Conservation (phyloP, 805 yeast species). For the Metschnikowia lachancei region DNA sequence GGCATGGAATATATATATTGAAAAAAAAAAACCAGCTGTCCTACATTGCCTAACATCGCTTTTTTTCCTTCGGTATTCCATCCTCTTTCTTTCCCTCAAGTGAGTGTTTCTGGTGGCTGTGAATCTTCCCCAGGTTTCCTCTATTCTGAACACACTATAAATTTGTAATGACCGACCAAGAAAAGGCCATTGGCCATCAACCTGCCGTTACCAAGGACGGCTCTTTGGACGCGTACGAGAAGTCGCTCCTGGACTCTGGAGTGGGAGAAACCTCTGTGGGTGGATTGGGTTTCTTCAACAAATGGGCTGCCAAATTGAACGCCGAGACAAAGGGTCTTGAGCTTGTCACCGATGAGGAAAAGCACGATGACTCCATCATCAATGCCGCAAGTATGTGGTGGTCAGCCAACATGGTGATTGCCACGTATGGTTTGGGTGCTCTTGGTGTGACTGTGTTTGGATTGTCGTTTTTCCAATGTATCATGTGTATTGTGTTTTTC, state of each 20-base stretch:
- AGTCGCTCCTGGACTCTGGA: conserved; percentile 24
- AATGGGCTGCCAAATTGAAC: conserved; percentile 34
- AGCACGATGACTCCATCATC: conserved; percentile 61
- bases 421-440: conserved; percentile 77
- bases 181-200: conserved; percentile 12
- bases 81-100: too few relatives aligned
- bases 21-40: conserved; percentile 1
- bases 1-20: conserved; percentile 1
- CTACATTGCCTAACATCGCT: neutral
- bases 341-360: conserved; percentile 74
- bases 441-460: conserved; percentile 56
- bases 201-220: conserved; percentile 18
- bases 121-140: neutral
- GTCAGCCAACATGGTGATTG: conserved; percentile 84
- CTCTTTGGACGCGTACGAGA: conserved; percentile 26
- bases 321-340: conserved; percentile 72
- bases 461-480: conserved; percentile 71
- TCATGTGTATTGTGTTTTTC: conserved; percentile 68
- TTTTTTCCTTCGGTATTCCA: too few relatives aligned
- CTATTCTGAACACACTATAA: neutral
- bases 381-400: conserved; percentile 87
- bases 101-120: neutral
- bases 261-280: conserved; percentile 27
- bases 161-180: conserved; percentile 15
- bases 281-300: conserved; percentile 30